Percentiles rank a stretch among this genome's conserved stretches.
Evolutionary conservation across 306 rosid genomes (phyloP).

Genomic region (Glycine latifolia): DNA sequence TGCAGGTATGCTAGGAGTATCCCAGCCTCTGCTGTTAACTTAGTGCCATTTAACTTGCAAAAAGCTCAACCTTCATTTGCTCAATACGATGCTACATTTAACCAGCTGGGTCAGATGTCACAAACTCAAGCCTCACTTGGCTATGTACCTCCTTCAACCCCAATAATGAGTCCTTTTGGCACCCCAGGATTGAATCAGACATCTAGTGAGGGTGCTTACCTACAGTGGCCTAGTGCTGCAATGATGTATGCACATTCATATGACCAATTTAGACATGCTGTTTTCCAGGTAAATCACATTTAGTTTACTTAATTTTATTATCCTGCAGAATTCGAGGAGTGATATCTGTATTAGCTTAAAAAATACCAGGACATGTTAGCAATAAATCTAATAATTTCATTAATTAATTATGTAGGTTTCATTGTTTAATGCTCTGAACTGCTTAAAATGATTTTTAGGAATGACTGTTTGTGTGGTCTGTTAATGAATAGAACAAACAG

Average conservation of each 20-base stretch:
- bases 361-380: slow-evolving; percentile 8
- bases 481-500: too few species aligned
- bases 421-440: not conserved
- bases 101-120: slow-evolving; percentile 74
- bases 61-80: slow-evolving; percentile 78
- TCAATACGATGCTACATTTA: slow-evolving; percentile 69
- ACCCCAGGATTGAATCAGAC: slow-evolving; percentile 69
- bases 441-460: slow-evolving; percentile 3
- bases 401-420: not conserved
- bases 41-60: slow-evolving; percentile 74
- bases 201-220: slow-evolving; percentile 68
- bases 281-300: slow-evolving; percentile 67
- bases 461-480: not conserved
- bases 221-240: slow-evolving; percentile 86
- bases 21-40: slow-evolving; percentile 64
- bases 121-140: slow-evolving; percentile 63
- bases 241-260: slow-evolving; percentile 88
- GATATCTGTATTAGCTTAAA: slow-evolving; percentile 27
- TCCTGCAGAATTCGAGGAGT: slow-evolving; percentile 17
- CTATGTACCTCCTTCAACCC: slow-evolving; percentile 66
- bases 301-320: not conserved
- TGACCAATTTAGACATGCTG: slow-evolving; percentile 85
- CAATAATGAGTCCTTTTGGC: slow-evolving; percentile 66
- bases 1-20: slow-evolving; percentile 83
- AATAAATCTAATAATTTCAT: not conserved